Base-by-base conservation (phyloP, 768 basidiomycete species). In the Dioszegia hungarica region DNA sequence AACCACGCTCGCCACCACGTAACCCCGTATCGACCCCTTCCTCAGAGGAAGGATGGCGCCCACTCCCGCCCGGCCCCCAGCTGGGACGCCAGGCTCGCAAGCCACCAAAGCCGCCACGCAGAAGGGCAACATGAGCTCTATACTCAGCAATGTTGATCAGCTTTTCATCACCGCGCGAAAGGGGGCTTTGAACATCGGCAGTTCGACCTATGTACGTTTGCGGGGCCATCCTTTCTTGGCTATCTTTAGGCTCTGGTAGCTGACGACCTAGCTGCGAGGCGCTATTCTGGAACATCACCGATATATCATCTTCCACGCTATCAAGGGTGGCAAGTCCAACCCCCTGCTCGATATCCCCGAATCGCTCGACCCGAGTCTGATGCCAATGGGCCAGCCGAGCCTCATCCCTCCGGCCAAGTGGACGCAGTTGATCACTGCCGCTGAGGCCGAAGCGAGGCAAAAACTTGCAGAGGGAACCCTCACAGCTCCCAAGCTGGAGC, bases 271-370 rank as follows among this genome's bases (percentile, higher is more conserved):
- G 52, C 36, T 49, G 1, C 44, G 51, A 10, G 24, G 15, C 11
- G 22, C 54, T 24, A 60, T 60, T 2, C 22, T 24, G 24, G 46
- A 38, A 1, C 46, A 60, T 28, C 22, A 55, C 19, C 36, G 46
- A 2, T 48, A 33, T 19, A 56, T 60, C 4, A 43, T 54, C 33
- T 17, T 45, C 5, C 28, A 56, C 28, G 36, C 59, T 11, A n/a
- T 60, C 2, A 29, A 44, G 8, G 37, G 29, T 9, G 49, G 41
- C 10, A 45, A 46, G 17, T 40, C 59, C 3, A 60, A 60, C 29
- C 59, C 59, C 11, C 34, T 60, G 31, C 34, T 56, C 8, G 33
- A 39, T n/a, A 29, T 54, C 14, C 59, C 59, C 22, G 9, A 25
- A 9, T 19, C 11, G 11, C 36, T 60, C 25, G 39, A 60, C 29